phyloP scores from a whole-genome alignment of 139 green algal species.

The Chlorella ohadii region DNA sequence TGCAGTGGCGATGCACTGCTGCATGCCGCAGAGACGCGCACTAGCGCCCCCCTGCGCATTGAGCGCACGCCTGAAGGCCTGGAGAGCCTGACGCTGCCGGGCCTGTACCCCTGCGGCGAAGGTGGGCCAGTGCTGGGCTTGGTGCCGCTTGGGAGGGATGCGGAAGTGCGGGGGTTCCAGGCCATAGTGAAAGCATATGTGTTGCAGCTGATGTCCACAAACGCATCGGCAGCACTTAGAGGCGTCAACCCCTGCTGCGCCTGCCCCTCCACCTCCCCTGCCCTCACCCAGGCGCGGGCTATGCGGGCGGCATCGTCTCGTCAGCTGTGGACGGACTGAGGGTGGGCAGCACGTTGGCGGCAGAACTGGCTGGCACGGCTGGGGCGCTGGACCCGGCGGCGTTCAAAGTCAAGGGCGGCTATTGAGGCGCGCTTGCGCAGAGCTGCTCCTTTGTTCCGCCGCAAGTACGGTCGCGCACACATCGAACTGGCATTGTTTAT shows the following conservation, averaged over 20 bases:
- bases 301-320: conserved; percentile 88
- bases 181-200: too few relatives aligned
- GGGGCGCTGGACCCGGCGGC: not conserved
- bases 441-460: too few relatives aligned
- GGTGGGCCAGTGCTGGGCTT: too few relatives aligned
- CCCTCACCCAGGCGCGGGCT: conserved; percentile 64
- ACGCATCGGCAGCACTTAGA: too few relatives aligned
- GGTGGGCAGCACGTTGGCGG: conserved; percentile 49
- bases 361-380: conserved; percentile 11
- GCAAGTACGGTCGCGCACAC: too few relatives aligned
- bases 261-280: too few relatives aligned
- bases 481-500: too few relatives aligned
- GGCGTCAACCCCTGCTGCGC: too few relatives aligned
- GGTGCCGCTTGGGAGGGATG: too few relatives aligned
- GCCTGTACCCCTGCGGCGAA: conserved; percentile 83
- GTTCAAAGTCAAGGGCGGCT: conserved; percentile 13
- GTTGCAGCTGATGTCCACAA: too few relatives aligned
- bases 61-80: conserved; percentile 1
- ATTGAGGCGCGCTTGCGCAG: not conserved
- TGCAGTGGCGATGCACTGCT: conserved; percentile 59
- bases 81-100: conserved; percentile 56
- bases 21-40: conserved; percentile 85
- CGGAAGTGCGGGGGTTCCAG: too few relatives aligned
- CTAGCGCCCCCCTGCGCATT: conserved; percentile 73
- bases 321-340: conserved; percentile 83